Percentiles rank a stretch among this genome's conserved stretches.
Evolutionary conservation across 2,329 filamentous ascomycete genomes (phyloP).

Genomic region (Fusarium irregulare): DNA sequence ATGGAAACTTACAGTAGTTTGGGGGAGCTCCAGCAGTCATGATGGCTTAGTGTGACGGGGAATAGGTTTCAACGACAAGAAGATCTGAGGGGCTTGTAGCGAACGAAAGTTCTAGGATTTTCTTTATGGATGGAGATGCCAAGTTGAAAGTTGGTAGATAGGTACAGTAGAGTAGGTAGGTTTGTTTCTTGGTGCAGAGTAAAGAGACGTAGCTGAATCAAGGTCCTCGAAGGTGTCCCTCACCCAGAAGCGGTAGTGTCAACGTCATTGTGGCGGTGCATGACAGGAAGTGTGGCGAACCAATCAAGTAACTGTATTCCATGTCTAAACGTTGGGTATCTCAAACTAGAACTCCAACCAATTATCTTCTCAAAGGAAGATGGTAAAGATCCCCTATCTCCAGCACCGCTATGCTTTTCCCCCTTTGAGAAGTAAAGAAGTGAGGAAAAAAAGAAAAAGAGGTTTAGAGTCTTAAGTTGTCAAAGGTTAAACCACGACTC

Average conservation of each 20-base stretch:
- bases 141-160: slow-evolving; percentile 22
- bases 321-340: slow-evolving; percentile 32
- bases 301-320: slow-evolving; percentile 24
- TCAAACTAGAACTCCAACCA: slow-evolving; percentile 33
- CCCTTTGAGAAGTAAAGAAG: not conserved
- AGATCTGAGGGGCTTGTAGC: slow-evolving; percentile 11
- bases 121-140: slow-evolving; percentile 10
- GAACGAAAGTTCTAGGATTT: slow-evolving; percentile 9
- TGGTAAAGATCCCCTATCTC: not conserved
- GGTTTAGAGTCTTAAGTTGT: not conserved
- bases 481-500: not conserved
- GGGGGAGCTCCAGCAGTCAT: slow-evolving; percentile 59
- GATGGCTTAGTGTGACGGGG: slow-evolving; percentile 23
- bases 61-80: slow-evolving; percentile 1
- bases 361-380: slow-evolving; percentile 18
- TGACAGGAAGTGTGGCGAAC: slow-evolving; percentile 46
- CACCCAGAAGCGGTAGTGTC: slow-evolving; percentile 30
- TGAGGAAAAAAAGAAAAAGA: not conserved
- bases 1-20: slow-evolving; percentile 65
- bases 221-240: slow-evolving; percentile 24
- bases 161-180: not conserved
- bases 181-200: slow-evolving; percentile 6
- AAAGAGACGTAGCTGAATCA: slow-evolving; percentile 3
- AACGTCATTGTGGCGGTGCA: slow-evolving; percentile 59
- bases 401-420: slow-evolving; percentile 21